phyloP scores from a whole-genome alignment of 2,329 filamentous ascomycete species.

The Fusarium annulatum region DNA sequence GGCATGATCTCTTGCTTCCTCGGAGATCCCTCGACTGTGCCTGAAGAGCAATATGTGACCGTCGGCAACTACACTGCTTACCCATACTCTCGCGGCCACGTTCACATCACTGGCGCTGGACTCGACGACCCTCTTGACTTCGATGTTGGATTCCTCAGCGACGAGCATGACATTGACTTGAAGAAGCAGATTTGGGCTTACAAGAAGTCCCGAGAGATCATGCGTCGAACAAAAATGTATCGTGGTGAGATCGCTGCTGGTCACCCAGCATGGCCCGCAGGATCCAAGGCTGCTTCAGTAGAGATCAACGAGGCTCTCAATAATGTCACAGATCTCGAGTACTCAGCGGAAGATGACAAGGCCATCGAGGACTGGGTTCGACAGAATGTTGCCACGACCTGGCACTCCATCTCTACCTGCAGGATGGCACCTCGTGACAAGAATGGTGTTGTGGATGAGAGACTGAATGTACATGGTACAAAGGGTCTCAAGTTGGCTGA shows the following conservation, averaged over 20 bases:
- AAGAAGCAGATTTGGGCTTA: conserved; percentile 73
- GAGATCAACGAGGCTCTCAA: conserved; percentile 56
- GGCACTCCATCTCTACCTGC: conserved; percentile 60
- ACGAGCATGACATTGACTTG: conserved; percentile 68
- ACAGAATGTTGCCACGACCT: conserved; percentile 55
- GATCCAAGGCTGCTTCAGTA: conserved; percentile 55
- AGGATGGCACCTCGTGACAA: conserved; percentile 57
- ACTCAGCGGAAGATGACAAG: conserved; percentile 61
- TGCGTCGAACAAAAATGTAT: conserved; percentile 66
- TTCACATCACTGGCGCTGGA: conserved; percentile 66
- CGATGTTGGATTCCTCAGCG: conserved; percentile 66
- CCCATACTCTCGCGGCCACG: conserved; percentile 66
- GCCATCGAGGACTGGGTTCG: conserved; percentile 59
- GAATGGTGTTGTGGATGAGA: conserved; percentile 52
- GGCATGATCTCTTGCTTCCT: conserved; percentile 52
- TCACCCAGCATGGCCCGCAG: conserved; percentile 58
- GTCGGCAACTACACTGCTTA: conserved; percentile 59
- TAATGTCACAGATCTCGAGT: conserved; percentile 56
- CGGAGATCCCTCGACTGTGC: conserved; percentile 54
- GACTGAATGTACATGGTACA: conserved; percentile 57
- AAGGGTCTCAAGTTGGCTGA: conserved; percentile 56
- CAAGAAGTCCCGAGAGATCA: conserved; percentile 72
- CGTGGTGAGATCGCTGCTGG: conserved; percentile 56
- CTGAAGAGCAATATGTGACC: conserved; percentile 61
- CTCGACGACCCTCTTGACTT: conserved; percentile 63